phyloP scores from a whole-genome alignment of 352 stramenopile genomes.

The Pythium apleroticum region DNA sequence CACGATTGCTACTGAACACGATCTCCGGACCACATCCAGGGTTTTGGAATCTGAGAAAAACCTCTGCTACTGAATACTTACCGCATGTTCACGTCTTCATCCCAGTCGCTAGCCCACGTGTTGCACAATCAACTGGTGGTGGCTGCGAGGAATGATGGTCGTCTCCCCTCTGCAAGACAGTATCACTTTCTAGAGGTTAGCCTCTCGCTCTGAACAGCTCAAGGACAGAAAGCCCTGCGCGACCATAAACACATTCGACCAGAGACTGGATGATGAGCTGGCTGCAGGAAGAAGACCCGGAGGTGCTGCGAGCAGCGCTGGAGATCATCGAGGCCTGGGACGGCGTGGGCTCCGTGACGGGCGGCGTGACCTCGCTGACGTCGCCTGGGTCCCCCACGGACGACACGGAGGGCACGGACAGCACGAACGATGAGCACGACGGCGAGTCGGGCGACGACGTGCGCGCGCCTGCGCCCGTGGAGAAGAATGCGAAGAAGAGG shows the following conservation, averaged over 20 bases:
- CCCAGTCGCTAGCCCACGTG: not conserved
- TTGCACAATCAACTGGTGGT: not conserved
- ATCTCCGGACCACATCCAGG: not conserved
- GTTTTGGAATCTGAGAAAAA: not conserved
- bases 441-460: conserved; percentile 11
- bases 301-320: conserved; percentile 20
- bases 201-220: not conserved
- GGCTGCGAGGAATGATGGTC: not conserved
- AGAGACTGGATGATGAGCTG: not conserved
- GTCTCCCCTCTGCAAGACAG: not conserved
- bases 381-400: not conserved
- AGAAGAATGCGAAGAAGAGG: not conserved
- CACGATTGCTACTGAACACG: too few relatives aligned
- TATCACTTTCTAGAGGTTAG: not conserved
- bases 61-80: not conserved
- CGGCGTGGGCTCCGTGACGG: not conserved
- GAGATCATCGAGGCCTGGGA: conserved; percentile 21
- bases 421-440: conserved; percentile 6
- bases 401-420: conserved; percentile 1
- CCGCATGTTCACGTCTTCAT: conserved; percentile 2
- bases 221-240: not conserved
- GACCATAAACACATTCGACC: not conserved
- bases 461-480: not conserved
- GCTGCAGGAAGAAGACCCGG: conserved; percentile 21
- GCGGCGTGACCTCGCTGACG: not conserved